Percentiles rank a stretch among this genome's conserved stretches.
Evolutionary conservation across 306 rosid species (phyloP).

Genomic region (Prunus dulcis): DNA sequence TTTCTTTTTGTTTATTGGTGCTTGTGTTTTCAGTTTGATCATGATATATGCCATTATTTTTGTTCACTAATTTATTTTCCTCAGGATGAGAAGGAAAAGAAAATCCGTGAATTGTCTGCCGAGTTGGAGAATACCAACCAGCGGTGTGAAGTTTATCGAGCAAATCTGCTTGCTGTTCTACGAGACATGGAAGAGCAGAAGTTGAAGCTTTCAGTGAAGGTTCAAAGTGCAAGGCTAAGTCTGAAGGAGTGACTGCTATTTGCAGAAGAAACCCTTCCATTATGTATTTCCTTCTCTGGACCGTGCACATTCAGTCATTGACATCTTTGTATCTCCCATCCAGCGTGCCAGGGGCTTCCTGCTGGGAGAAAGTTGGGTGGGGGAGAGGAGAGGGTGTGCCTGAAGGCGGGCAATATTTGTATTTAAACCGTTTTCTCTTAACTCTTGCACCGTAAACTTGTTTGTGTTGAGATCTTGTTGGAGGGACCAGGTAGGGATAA

Average conservation of each 20-base stretch:
- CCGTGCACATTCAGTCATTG: background rate
- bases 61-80: slow-evolving; percentile 16
- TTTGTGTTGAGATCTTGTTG: background rate
- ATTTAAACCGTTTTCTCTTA: background rate
- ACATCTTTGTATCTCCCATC: background rate
- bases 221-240: slow-evolving; percentile 90
- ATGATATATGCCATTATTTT: slow-evolving; percentile 8
- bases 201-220: slow-evolving; percentile 81
- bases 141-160: slow-evolving; percentile 81
- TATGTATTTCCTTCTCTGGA: background rate
- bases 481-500: background rate
- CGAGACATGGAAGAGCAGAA: slow-evolving; percentile 97
- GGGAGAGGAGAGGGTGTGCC: background rate
- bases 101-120: slow-evolving; percentile 59
- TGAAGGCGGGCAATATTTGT: background rate
- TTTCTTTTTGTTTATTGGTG: slow-evolving; percentile 15
- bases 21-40: background rate
- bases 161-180: slow-evolving; percentile 76
- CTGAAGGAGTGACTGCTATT: slow-evolving; percentile 58
- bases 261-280: slow-evolving; percentile 9
- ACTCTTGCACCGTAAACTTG: slow-evolving; percentile 3
- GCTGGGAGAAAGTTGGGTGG: background rate
- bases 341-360: background rate
- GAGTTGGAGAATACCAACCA: slow-evolving; percentile 72
- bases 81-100: slow-evolving; percentile 80